Base-by-base conservation (phyloP, 768 basidiomycete species). In the Imleria badia region DNA sequence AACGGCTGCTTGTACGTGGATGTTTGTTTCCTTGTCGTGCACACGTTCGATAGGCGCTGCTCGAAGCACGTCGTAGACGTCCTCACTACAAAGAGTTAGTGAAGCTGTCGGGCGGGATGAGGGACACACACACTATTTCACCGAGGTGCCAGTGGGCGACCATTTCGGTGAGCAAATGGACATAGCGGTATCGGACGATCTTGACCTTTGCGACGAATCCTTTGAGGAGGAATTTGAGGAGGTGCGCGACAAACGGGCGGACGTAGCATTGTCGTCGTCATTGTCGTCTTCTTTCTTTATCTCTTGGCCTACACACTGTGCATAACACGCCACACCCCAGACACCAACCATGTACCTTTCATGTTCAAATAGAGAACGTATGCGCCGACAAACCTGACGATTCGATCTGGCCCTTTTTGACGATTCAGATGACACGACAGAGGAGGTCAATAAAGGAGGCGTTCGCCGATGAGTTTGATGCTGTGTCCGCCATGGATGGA, bases 351-450 rank as follows among this genome's bases (percentile, higher is more conserved):
- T 81, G 43, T 50, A 91, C 94, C 85, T 73, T 89, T 87, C 65
- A 89, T 83, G 36, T 87, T 86, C 30, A 90, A 72, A 68, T 87
- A 89, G 39, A 77, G 84, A 19, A 87, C 78, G 67, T 93, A 98
- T 13, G 81, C 82, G 3, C 84, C 89, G n/a, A n/a, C n/a, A n/a
- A n/a, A n/a, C n/a, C n/a, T n/a, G n/a, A n/a, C n/a, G n/a, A n/a
- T n/a, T n/a, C n/a, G n/a, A n/a, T n/a, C n/a, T n/a, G 4, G 92
- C 94, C 94, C 70, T 94, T 96, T 78, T 94, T 97, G 36, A 90
- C 66, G 4, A 80, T 75, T n/a, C n/a, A n/a, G 11, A 96, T 64
- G 7, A 86, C 77, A 47, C 82, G 76, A 39, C 77, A 75, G 5
- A 94, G 68, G 73, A 86, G 75, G 13, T 77, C 72, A 3, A 84